A percentile compares a stretch with the other conserved stretches of the same genome.
These are phyloP conservation scores for Trametes cingulata DNA, from an alignment of 768 basidiomycete species.

Conservation along the genomic window DNA sequence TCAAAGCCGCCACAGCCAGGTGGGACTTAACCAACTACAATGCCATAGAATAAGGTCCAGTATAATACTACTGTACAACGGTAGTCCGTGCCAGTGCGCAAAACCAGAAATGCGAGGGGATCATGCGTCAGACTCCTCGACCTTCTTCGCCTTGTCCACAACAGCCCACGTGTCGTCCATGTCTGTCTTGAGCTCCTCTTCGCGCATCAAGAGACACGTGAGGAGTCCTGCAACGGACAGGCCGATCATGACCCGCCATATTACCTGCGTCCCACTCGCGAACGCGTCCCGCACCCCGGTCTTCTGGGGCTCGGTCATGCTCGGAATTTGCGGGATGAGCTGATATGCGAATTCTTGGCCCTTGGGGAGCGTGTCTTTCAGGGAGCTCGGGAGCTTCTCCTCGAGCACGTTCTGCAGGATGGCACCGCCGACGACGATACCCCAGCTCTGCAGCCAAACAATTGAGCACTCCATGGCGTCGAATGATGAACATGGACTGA, in stretches of 20 bases:
- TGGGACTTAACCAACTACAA: neutral
- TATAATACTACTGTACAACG: neutral
- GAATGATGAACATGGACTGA: neutral
- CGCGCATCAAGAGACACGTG: conserved; percentile 30
- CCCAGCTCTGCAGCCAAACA: conserved; percentile 31
- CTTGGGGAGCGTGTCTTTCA: conserved; percentile 29
- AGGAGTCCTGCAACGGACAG: conserved; percentile 34
- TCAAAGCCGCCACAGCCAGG: too few relatives aligned
- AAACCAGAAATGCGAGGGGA: neutral
- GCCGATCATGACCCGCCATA: conserved; percentile 37
- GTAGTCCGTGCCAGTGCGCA: neutral
- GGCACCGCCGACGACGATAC: conserved; percentile 39
- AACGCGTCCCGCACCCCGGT: conserved; percentile 34
- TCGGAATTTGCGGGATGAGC: conserved; percentile 33
- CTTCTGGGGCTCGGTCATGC: conserved; percentile 27
- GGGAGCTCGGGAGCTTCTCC: conserved; percentile 31
- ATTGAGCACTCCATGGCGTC: neutral
- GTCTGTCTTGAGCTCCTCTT: conserved; percentile 29
- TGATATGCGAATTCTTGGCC: conserved; percentile 32
- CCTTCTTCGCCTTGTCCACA: conserved; percentile 10
- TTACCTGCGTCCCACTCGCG: conserved; percentile 26
- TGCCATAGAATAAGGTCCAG: neutral
- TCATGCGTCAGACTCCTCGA: neutral
- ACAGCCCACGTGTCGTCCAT: conserved; percentile 30
- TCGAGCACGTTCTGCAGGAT: conserved; percentile 41